Evolutionary conservation across 768 basidiomycete species (phyloP), one percentile per base, ranked within the genome.

Genomic region (Trametes meyenii): DNA sequence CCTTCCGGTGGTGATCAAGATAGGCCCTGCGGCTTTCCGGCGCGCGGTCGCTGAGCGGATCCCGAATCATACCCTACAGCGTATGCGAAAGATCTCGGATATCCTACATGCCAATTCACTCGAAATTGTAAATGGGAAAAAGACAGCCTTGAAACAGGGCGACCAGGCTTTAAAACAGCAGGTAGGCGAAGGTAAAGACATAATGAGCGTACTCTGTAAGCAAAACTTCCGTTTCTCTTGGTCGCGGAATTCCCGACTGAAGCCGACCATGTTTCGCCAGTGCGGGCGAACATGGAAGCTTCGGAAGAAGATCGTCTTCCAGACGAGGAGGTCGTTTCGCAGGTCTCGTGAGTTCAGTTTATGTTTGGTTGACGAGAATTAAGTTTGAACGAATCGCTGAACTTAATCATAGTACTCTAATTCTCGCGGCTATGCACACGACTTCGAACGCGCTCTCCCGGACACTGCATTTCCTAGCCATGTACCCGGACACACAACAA

Each of bases 401-500:
- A 1, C n/a, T 38, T 16, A 3, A 10, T n/a, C 29, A 13, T 29
- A 73, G 71, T 6, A 62, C 64, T 12, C 56, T 73, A 11, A 44
- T 70, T 5, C 43, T 72, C 17, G 72, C 70, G 0, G 71, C 61
- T 16, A 66, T 67, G 49, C 70, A 74, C 39, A 71, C 72, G 2
- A 74, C 72, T 2, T 67, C 73, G 23, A 63, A 62, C 26, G 63
- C 71, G 10, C 53, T 70, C 7, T 49, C 67, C 5, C 62, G 61
- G 3, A 66, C 63, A 5, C 50, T 73, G 1, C 55, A 67, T 12
- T 52, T 67, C 11, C 63, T 70, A 5, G 46, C 76, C 60, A 8
- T 72, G 67, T 26, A 73, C 68, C 72, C 66, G 2, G 70, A 77
- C 11, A 71, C 73, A 7, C 79, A 80, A 46, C 67, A 72, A 3